Percentiles rank a stretch among this genome's conserved stretches.
Evolutionary conservation across 1,284 basidiomycete species (phyloP).

Genomic region (Ustilago nuda): DNA sequence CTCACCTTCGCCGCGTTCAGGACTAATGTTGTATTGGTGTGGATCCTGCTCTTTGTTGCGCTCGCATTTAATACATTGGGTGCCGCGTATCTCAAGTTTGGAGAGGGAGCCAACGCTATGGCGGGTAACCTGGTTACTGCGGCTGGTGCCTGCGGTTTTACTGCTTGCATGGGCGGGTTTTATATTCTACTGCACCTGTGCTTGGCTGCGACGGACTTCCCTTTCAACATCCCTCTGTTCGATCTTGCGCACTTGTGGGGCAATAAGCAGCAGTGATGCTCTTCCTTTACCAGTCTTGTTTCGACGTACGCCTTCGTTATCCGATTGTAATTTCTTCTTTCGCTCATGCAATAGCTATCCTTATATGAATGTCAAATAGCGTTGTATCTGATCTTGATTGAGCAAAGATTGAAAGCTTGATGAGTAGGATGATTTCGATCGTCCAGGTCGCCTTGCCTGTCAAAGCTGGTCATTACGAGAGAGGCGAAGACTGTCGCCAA

Average conservation of each 20-base stretch:
- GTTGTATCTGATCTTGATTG: no score
- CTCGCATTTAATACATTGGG: constrained; percentile 43
- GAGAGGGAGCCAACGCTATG: constrained; percentile 4
- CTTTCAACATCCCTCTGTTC: constrained; percentile 51
- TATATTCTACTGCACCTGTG: constrained; percentile 51
- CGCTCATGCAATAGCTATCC: no score
- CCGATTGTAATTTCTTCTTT: no score
- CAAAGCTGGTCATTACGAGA: no score
- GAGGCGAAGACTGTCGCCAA: no score
- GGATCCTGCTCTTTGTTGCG: constrained; percentile 56
- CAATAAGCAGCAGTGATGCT: constrained; percentile 11
- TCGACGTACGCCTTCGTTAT: no score
- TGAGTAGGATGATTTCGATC: no score
- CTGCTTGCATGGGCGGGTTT: constrained; percentile 49
- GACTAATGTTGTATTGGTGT: constrained; percentile 55
- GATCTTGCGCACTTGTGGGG: constrained; percentile 42
- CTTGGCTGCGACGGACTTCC: constrained; percentile 52
- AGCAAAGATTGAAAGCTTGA: no score
- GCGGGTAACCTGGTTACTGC: constrained; percentile 33
- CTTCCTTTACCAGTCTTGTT: neutral
- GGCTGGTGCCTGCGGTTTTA: constrained; percentile 50
- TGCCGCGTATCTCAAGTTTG: constrained; percentile 48
- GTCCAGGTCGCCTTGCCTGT: no score
- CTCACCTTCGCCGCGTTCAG: constrained; percentile 49
- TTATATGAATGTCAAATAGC: no score